Evolutionary conservation across 768 basidiomycete genomes (phyloP).

Genomic region (Xerocomus brunneocitrinus): DNA sequence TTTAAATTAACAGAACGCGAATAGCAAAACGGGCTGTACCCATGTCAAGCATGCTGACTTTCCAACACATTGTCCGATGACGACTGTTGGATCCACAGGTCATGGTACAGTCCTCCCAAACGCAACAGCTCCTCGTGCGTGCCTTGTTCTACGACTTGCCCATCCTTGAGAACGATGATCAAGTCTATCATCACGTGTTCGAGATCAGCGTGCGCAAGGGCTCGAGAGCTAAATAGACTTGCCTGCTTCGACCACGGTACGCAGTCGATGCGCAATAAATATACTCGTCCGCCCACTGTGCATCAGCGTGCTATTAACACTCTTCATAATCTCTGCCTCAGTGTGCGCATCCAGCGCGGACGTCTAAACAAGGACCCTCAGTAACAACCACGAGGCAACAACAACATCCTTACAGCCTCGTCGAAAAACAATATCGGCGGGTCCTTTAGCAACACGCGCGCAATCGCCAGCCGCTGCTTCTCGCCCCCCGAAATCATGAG

Average conservation of each 20-base stretch:
- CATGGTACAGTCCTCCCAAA: constrained; percentile 63
- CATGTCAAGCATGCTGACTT: constrained; percentile 2
- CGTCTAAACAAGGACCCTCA: constrained; percentile 49
- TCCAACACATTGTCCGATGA: constrained; percentile 32
- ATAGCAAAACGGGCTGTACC: background rate
- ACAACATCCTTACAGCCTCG: constrained; percentile 70
- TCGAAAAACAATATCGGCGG: constrained; percentile 97
- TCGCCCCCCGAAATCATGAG: constrained; percentile 99
- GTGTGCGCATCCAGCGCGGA: constrained; percentile 95
- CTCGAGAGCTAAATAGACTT: constrained; percentile 18
- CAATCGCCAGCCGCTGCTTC: constrained; percentile 95
- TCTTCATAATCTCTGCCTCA: constrained; percentile 91
- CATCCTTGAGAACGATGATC: constrained; percentile 92
- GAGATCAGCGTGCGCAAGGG: background rate
- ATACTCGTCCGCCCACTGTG: constrained; percentile 85
- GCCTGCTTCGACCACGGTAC: constrained; percentile 91
- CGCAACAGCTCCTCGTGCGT: constrained; percentile 85
- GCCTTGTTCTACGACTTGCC: constrained; percentile 86
- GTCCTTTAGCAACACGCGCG: constrained; percentile 87
- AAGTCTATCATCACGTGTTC: constrained; percentile 51
- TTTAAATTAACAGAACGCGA: background rate
- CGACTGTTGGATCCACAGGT: constrained; percentile 81
- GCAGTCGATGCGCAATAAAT: constrained; percentile 91
- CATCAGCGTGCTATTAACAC: constrained; percentile 76
- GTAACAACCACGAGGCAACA: background rate